Conservation (phyloP, 2,329 filamentous ascomycete species). For the Colletotrichum spaethianum region DNA sequence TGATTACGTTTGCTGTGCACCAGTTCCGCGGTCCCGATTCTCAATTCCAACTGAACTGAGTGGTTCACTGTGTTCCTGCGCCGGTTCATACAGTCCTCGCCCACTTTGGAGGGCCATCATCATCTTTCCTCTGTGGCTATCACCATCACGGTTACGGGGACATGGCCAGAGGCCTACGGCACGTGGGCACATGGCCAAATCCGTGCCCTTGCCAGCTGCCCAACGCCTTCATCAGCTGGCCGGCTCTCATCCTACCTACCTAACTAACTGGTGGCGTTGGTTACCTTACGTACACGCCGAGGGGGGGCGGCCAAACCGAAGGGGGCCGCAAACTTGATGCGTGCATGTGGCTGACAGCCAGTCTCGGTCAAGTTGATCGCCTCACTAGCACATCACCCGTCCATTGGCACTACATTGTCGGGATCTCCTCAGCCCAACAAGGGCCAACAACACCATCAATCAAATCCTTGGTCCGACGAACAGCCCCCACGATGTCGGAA, state of each 20-base stretch:
- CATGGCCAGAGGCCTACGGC: neutral
- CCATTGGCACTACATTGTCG: slow-evolving; percentile 1
- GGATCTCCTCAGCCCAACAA: slow-evolving; percentile 31
- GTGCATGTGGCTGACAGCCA: slow-evolving; percentile 28
- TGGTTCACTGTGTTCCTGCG: neutral
- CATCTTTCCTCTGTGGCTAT: neutral
- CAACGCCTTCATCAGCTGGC: neutral
- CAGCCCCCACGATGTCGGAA: neutral
- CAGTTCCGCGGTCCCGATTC: neutral
- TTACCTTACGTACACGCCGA: slow-evolving; percentile 8
- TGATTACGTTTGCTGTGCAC: neutral
- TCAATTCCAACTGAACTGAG: neutral
- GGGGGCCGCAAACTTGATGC: slow-evolving; percentile 11
- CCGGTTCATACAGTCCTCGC: neutral
- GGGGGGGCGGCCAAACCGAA: slow-evolving; percentile 2
- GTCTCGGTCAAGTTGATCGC: slow-evolving; percentile 29
- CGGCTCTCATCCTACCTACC: too few species aligned
- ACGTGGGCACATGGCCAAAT: neutral
- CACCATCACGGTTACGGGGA: neutral
- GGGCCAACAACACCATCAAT: slow-evolving; percentile 18
- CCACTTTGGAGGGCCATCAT: neutral
- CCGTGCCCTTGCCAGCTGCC: slow-evolving; percentile 9
- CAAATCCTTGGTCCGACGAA: slow-evolving; percentile 22
- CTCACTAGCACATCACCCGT: slow-evolving; percentile 16
- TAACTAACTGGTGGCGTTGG: neutral